These are phyloP conservation scores for Pythium biforme DNA, from an alignment of 352 stramenopile genomes.

Conservation along the genomic window DNA sequence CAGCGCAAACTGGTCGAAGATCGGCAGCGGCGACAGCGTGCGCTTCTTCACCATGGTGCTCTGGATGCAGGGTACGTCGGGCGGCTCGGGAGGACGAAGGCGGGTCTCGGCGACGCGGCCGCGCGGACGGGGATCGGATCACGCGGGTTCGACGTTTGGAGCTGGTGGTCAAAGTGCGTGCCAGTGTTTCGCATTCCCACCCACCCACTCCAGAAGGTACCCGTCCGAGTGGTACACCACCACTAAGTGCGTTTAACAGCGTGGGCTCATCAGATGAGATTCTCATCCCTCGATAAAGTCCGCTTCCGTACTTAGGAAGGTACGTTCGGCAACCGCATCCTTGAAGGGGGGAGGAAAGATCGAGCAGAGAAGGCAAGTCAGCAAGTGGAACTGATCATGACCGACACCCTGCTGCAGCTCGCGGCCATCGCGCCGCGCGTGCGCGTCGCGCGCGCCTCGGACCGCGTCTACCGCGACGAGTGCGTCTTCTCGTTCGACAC, in stretches of 20 bases:
- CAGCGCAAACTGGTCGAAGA: slow-evolving; percentile 72
- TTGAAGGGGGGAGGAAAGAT: slow-evolving; percentile 20
- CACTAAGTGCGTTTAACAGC: slow-evolving; percentile 25
- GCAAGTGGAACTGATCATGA: background rate
- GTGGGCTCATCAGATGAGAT: no score
- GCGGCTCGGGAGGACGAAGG: background rate
- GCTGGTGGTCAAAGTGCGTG: no score
- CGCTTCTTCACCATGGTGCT: slow-evolving; percentile 82
- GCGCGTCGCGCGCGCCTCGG: slow-evolving; percentile 48
- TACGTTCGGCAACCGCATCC: background rate
- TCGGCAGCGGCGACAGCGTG: slow-evolving; percentile 62
- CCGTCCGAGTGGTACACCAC: slow-evolving; percentile 11
- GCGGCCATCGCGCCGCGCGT: slow-evolving; percentile 31
- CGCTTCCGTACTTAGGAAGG: no score
- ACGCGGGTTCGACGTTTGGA: no score
- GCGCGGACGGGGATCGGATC: background rate
- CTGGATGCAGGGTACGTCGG: background rate
- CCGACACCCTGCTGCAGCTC: background rate
- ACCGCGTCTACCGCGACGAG: slow-evolving; percentile 95
- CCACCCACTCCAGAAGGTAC: slow-evolving; percentile 23
- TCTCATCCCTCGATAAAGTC: background rate
- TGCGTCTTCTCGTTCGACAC: slow-evolving; percentile 98
- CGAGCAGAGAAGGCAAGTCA: background rate
- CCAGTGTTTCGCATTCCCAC: slow-evolving; percentile 6
- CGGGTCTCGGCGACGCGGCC: no score